Base-by-base conservation (phyloP, 2,329 filamentous ascomycete species). In the Curvularia verruculosa region DNA sequence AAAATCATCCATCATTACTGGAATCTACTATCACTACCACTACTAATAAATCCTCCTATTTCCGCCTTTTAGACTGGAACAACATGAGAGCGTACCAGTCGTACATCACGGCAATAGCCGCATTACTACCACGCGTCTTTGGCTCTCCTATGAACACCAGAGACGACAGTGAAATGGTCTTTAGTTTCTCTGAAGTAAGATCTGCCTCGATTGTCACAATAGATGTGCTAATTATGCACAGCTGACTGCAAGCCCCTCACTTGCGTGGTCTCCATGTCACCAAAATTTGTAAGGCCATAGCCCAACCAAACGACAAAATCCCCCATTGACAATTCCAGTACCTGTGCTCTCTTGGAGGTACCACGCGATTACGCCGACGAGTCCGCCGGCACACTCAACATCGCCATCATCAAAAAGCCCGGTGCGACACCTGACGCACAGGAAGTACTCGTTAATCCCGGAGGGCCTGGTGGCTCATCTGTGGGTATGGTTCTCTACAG, bases 381-480 rank as follows among this genome's bases (percentile, higher is more conserved):
- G 5, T 49, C 56, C 5, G 48, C 49, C 12, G 66, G 64, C 7
- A 66, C 52, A 1, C 51, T 58, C 7, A 65, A 58, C 21, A 21
- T 67, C 9, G 58, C 52, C 18, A 58, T 66, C 23, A 56, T 69
- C 36, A 65, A 64, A 37, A 51, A 50, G 28, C 49, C 59, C 7
- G 54, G 50, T 8, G 40, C 51, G 3, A 58, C 54, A 2, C 40
- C 51, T 15, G 24, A 55, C 29, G 60, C 48, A 5, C 59, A 64
- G 43, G 63, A 68, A 26, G 56, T 69, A 5, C 49, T 67, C 0
- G 39, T 63, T 10, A 69, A 67, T 31, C 64, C 65, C 1, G 60
- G 65, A 18, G 63, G 63, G 1, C 75, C 75, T 2, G 74, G 76
- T n/a, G 75, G 69, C 7, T 71, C 68, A 3, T 72, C 73, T 13